Evolutionary conservation across 441 rosid genomes (phyloP), one percentile per base, ranked within the genome.

Genomic region (Adansonia rubrostipa): DNA sequence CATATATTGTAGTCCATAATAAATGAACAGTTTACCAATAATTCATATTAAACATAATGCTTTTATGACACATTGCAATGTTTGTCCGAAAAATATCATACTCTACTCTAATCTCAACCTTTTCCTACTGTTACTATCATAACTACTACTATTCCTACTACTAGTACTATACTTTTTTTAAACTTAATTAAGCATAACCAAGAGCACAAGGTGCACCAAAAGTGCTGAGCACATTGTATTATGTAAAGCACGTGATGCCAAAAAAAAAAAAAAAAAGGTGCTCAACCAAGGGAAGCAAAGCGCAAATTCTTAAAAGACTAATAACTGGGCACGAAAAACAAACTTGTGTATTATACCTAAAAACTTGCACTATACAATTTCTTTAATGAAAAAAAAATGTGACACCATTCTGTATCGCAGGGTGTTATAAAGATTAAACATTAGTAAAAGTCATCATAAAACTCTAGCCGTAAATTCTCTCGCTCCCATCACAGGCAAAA

Each of bases 401-500:
- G 5, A 47, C 19, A 68, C 7, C 24, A 11, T 67, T 20, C 15
- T 4, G 0, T 67, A 9, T 62, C 22, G 0, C 45, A 65, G n/a
- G 6, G n/a, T 9, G 71, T 45, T 20, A 47, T 68, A 47, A 68
- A 45, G 15, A 68, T 68, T 9, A 68, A 68, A 48, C 57, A 68
- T 47, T 68, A 47, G 36, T 68, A 47, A 19, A 45, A 68, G n/a
- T 47, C 57, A 11, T 47, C 57, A 42, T 17, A 68, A 68, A 14
- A 47, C 17, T 68, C 17, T 68, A 68, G 57, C 40, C 6, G 17
- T 20, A 68, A 47, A 10, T 47, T 68, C 73, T 47, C 57, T 28
- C 57, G 13, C 40, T 47, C 48, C 73, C 40, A 68, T 47, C 56
- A 47, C 40, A 36, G 13, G 10, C 10, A 47, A 22, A 1, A 20